Evolutionary conservation across 2,329 filamentous ascomycete species (phyloP).

Genomic region (Paecilomyces dactylethromorphus): DNA sequence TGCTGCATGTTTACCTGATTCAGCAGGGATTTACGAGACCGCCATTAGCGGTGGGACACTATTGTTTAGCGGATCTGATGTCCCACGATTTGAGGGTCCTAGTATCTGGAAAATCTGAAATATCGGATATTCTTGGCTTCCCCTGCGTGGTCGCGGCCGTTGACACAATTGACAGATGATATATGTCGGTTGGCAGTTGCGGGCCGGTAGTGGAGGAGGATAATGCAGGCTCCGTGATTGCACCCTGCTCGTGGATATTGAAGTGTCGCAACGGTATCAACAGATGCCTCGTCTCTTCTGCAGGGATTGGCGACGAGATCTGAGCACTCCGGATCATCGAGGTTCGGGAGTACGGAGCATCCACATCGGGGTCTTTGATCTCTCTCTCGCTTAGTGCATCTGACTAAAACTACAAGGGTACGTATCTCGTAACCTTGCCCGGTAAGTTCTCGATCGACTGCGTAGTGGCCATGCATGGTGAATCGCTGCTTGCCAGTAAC

Average conservation of each 20-base stretch:
- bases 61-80: background rate
- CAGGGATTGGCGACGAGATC: background rate
- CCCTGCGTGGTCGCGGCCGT: background rate
- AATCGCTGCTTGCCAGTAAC: background rate
- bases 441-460: background rate
- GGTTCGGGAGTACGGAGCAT: background rate
- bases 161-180: background rate
- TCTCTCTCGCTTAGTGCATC: background rate
- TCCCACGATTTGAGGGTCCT: background rate
- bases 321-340: background rate
- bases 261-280: background rate
- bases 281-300: background rate
- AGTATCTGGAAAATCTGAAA: background rate
- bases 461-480: background rate
- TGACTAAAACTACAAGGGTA: background rate
- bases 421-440: background rate
- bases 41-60: background rate
- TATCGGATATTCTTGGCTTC: background rate
- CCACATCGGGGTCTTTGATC: background rate
- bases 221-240: background rate
- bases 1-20: background rate
- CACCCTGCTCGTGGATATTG: background rate
- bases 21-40: background rate
- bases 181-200: background rate
- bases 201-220: background rate